Conservation (phyloP, 805 yeast genomes). For the Kluyveromyces dobzhanskii region DNA sequence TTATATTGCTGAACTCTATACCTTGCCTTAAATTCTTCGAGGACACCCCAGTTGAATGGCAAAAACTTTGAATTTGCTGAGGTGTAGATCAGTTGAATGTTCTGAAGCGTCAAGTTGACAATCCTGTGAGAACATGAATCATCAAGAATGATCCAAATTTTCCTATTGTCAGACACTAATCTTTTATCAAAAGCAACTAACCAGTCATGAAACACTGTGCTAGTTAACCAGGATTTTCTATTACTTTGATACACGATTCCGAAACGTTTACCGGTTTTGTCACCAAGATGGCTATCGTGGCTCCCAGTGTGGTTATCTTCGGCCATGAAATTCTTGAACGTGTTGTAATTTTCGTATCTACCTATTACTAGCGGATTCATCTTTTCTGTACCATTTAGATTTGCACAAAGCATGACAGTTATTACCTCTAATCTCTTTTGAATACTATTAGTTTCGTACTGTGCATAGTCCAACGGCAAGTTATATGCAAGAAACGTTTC, state of each 20-base stretch:
- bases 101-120: conserved; percentile 40
- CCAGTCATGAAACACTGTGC: conserved; percentile 56
- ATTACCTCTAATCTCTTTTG: conserved; percentile 34
- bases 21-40: conserved; percentile 50
- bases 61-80: conserved; percentile 36
- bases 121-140: conserved; percentile 58
- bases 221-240: conserved; percentile 54
- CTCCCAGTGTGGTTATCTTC: background rate
- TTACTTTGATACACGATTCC: conserved; percentile 51
- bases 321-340: conserved; percentile 32
- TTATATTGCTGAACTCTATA: conserved; percentile 52
- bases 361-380: conserved; percentile 55
- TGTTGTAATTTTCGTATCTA: conserved; percentile 40
- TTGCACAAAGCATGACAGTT: conserved; percentile 55
- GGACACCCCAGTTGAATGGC: conserved; percentile 58
- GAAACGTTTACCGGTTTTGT: conserved; percentile 42
- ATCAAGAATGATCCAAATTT: conserved; percentile 48
- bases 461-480: conserved; percentile 51
- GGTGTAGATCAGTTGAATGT: conserved; percentile 34
- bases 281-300: conserved; percentile 19
- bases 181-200: conserved; percentile 52
- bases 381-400: conserved; percentile 56
- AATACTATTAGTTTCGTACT: conserved; percentile 31
- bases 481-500: conserved; percentile 54
- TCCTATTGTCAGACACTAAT: conserved; percentile 38